These are phyloP conservation scores for Pseudocercospora fijiensis DNA, from an alignment of 2,329 filamentous ascomycete species.

Conservation along the genomic window DNA sequence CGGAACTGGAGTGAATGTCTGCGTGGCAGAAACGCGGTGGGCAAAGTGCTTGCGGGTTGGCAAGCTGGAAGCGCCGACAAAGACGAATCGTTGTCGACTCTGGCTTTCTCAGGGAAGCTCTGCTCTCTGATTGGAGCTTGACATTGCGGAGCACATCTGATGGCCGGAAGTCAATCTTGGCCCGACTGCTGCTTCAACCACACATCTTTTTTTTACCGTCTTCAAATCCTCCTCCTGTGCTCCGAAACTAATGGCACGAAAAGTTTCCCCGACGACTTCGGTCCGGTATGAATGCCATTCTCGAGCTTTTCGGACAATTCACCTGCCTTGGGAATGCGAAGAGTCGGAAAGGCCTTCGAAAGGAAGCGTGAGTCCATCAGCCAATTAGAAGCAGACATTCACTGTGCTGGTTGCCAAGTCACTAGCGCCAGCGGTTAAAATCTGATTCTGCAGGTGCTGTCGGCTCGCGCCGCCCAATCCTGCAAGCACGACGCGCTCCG, in stretches of 20 bases:
- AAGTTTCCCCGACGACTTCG: too few species aligned
- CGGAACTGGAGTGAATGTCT: slow-evolving; percentile 16
- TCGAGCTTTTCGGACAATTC: background rate
- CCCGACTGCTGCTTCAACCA: background rate
- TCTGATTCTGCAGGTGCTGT: slow-evolving; percentile 11
- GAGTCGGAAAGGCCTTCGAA: background rate
- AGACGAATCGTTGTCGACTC: slow-evolving; percentile 24
- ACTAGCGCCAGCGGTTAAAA: slow-evolving; percentile 26
- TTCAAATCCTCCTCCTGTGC: too few species aligned
- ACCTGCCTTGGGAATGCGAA: background rate
- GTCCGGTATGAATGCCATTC: too few species aligned
- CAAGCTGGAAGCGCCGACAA: slow-evolving; percentile 25
- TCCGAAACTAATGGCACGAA: too few species aligned
- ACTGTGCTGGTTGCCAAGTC: slow-evolving; percentile 17
- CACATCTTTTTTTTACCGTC: background rate
- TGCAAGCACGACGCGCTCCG: slow-evolving; percentile 21
- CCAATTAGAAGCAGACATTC: slow-evolving; percentile 15
- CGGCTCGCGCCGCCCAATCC: slow-evolving; percentile 17
- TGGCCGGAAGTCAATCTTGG: slow-evolving; percentile 16
- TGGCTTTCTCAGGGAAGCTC: background rate
- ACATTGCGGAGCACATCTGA: slow-evolving; percentile 5
- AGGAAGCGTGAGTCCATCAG: background rate
- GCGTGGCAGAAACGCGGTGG: slow-evolving; percentile 23
- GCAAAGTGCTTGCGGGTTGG: slow-evolving; percentile 24
- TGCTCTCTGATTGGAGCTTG: slow-evolving; percentile 11